These are phyloP conservation scores for Saturnispora dispora DNA, from an alignment of 805 yeast species.

Conservation along the genomic window DNA sequence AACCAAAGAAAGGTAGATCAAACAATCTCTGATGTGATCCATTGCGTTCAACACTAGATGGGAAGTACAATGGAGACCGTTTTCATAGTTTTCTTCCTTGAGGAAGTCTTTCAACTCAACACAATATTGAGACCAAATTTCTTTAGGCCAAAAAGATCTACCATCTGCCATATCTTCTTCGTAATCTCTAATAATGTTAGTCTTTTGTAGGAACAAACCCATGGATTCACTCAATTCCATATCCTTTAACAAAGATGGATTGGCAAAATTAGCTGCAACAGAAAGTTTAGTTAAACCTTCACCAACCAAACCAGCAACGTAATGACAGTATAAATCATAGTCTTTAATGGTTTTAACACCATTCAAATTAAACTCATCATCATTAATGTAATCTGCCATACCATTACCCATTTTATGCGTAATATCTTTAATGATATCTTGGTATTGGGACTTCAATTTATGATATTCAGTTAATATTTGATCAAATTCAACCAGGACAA, in stretches of 20 bases:
- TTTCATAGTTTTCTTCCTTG: constrained; percentile 34
- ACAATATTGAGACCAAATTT: constrained; percentile 84
- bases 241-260: constrained; percentile 41
- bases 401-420: constrained; percentile 90
- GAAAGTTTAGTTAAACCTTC: constrained; percentile 85
- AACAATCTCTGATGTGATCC: constrained; percentile 65
- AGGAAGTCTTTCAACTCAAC: constrained; percentile 50
- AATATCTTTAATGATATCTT: constrained; percentile 68
- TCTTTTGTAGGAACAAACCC: constrained; percentile 94
- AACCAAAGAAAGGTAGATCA: constrained; percentile 65
- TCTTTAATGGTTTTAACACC: constrained; percentile 76
- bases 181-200: constrained; percentile 92
- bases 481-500: constrained; percentile 74
- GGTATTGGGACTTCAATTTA: constrained; percentile 63
- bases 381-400: constrained; percentile 86
- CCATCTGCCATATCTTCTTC: constrained; percentile 88
- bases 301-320: constrained; percentile 97
- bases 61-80: constrained; percentile 69
- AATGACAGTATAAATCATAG: constrained; percentile 87
- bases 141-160: constrained; percentile 93
- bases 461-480: constrained; percentile 62
- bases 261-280: constrained; percentile 65
- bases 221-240: constrained; percentile 64
- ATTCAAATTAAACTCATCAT: constrained; percentile 65
- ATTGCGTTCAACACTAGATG: constrained; percentile 76